Evolutionary conservation across 2,329 filamentous ascomycete genomes (phyloP).

Genomic region (Metarhizium anisopliae): DNA sequence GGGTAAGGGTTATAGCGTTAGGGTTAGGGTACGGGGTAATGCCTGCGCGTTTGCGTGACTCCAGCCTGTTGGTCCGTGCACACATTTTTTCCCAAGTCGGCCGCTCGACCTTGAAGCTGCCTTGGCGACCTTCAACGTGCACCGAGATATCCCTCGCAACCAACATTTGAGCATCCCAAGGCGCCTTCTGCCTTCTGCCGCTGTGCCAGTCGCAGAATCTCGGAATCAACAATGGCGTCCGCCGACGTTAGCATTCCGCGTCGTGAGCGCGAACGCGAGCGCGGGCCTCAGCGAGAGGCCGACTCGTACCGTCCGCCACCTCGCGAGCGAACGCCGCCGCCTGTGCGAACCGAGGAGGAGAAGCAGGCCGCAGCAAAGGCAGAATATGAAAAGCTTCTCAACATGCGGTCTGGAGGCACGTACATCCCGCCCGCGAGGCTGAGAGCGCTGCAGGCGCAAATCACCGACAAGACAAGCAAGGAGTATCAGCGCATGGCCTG

Average conservation of each 20-base stretch:
- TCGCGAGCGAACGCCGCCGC: constrained; percentile 23
- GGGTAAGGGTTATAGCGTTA: no score
- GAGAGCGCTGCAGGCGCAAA: constrained; percentile 87
- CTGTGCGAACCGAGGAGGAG: constrained; percentile 59
- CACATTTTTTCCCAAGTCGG: constrained; percentile 12
- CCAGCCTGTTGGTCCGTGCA: constrained; percentile 14
- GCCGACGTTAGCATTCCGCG: constrained; percentile 32
- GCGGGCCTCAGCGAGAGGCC: constrained; percentile 28
- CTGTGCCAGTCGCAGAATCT: not conserved
- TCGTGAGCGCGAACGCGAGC: constrained; percentile 21
- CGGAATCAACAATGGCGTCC: constrained; percentile 30
- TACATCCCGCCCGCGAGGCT: constrained; percentile 92
- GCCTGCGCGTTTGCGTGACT: no score
- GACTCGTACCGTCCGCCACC: constrained; percentile 41
- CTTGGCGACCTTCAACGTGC: not conserved
- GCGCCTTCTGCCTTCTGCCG: not conserved
- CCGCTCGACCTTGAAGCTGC: not conserved
- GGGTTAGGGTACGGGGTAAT: no score
- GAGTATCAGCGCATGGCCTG: constrained; percentile 99
- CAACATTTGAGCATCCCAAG: not conserved
- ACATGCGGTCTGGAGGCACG: constrained; percentile 87
- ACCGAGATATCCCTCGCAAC: not conserved
- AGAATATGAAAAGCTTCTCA: constrained; percentile 87
- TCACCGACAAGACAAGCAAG: constrained; percentile 91
- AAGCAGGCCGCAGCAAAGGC: constrained; percentile 84